Conservation (phyloP, 352 stramenopile species). For the Phytophthora brassicae region DNA sequence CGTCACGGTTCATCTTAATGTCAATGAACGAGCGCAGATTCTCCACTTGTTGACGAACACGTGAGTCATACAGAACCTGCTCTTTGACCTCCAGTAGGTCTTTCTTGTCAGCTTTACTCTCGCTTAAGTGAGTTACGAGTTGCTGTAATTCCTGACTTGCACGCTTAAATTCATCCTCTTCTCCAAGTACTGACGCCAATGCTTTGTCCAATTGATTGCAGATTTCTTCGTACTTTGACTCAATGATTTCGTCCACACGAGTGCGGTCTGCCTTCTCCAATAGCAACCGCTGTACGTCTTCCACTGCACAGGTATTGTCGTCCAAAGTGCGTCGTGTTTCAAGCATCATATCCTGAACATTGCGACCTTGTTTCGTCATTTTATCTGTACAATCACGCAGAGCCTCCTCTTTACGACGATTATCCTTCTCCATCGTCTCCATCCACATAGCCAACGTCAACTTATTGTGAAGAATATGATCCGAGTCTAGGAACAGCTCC, state of each 20-base stretch:
- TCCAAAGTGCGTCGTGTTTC: slow-evolving; percentile 79
- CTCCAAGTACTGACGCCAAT: slow-evolving; percentile 77
- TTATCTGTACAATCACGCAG: slow-evolving; percentile 82
- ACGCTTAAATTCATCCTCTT: slow-evolving; percentile 89
- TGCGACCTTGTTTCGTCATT: slow-evolving; percentile 78
- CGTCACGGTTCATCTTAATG: slow-evolving; percentile 89
- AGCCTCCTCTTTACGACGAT: slow-evolving; percentile 67
- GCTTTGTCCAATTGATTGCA: slow-evolving; percentile 91
- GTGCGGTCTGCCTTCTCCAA: slow-evolving; percentile 79
- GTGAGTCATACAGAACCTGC: slow-evolving; percentile 86
- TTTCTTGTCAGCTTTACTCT: slow-evolving; percentile 86
- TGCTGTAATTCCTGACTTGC: slow-evolving; percentile 83
- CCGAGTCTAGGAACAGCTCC: slow-evolving; percentile 76
- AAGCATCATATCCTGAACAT: slow-evolving; percentile 87
- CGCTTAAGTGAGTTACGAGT: slow-evolving; percentile 74
- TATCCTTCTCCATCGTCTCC: slow-evolving; percentile 71
- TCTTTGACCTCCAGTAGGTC: slow-evolving; percentile 87
- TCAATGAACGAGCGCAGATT: slow-evolving; percentile 87
- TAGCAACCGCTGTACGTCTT: slow-evolving; percentile 79
- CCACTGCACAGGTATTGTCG: slow-evolving; percentile 83
- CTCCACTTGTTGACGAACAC: slow-evolving; percentile 83
- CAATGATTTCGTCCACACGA: slow-evolving; percentile 88
- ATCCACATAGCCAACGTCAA: slow-evolving; percentile 83
- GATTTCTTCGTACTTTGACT: slow-evolving; percentile 92
- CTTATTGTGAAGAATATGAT: slow-evolving; percentile 81